Evolutionary conservation across 371 early-diverging fungal species (phyloP).

Genomic region (Mucor plumbeus): DNA sequence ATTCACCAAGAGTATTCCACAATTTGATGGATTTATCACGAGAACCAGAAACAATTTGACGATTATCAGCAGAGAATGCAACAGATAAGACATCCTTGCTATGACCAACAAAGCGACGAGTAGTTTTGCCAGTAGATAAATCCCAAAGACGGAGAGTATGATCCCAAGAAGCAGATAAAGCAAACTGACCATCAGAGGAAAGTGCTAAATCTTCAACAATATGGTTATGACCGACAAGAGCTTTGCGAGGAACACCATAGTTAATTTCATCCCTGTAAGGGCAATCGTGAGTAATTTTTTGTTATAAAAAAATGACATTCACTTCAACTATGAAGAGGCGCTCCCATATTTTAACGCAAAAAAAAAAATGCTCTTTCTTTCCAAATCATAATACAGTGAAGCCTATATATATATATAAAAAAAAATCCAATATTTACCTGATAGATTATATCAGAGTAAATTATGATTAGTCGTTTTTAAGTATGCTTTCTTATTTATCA

Average conservation of each 20-base stretch:
- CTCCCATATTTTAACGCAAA: no score
- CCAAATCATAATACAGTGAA: no score
- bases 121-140: conserved; percentile 90
- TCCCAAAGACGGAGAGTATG: conserved; percentile 99
- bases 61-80: conserved; percentile 98
- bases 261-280: conserved; percentile 77
- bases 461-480: no score
- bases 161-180: conserved; percentile 98
- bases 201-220: conserved; percentile 96
- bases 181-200: conserved; percentile 97
- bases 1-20: conserved; percentile 99
- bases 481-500: no score
- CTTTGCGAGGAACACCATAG: conserved; percentile 91
- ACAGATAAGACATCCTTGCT: conserved; percentile 96
- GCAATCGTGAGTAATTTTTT: no score
- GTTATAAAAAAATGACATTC: no score
- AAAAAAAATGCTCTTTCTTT: no score
- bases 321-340: no score
- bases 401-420: no score
- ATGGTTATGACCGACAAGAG: conserved; percentile 96
- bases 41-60: conserved; percentile 93
- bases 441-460: no score
- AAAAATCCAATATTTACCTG: conserved; percentile 35
- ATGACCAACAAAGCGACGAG: conserved; percentile 97
- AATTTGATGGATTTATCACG: conserved; percentile 78